Evolutionary conservation across 1,139 yeast species (phyloP), one percentile per base, ranked within the genome.

Genomic region (Diutina sp.): DNA sequence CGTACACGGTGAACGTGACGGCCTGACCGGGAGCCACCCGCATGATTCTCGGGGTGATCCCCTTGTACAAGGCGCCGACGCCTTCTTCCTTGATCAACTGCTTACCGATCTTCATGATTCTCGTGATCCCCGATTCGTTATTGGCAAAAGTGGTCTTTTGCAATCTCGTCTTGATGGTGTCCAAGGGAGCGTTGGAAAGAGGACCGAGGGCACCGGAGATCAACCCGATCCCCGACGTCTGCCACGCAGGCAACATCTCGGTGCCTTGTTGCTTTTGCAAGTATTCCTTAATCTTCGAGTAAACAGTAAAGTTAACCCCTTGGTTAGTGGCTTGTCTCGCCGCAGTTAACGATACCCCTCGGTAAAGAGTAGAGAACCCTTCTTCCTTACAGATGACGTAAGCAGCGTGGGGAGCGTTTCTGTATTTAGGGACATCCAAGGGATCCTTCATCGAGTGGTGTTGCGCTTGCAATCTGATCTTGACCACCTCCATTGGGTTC

Each of bases 1-100:
- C 99, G 72, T 93, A 93, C 55, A 93, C 96, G 7, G 98, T 93
- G 74, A 93, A 93, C 21, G 97, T 95, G 58, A 93, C 98, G 58
- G 98, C 97, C 74, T 93, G 99, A 61, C 99, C 99, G 29, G 99
- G 98, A 18, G 99, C 99, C 58, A 93, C 99, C 75, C 99, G 87
- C 96, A 93, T 90, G 65, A 93, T 93, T 78, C 99, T 87, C 65
- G 99, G 99, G 48, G 97, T 90, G 68, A 93, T 93, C 75, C 99
- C 99, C 72, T 91, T 89, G 77, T 93, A 91, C 65, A 90, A 80
- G 21, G 97, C 96, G 60, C 79, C 78, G 61, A 84, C 72, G 63
- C 97, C 99, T 72, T 91, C 97, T 74, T 90, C 96, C 68, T 84
- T 85, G 64, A 91, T 75, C 70, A 93, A 80, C 67, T 85, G 93